Evolutionary conservation across 176 grass and related monocot genomes (phyloP).

Genomic region (Aegilops sharonensis): DNA sequence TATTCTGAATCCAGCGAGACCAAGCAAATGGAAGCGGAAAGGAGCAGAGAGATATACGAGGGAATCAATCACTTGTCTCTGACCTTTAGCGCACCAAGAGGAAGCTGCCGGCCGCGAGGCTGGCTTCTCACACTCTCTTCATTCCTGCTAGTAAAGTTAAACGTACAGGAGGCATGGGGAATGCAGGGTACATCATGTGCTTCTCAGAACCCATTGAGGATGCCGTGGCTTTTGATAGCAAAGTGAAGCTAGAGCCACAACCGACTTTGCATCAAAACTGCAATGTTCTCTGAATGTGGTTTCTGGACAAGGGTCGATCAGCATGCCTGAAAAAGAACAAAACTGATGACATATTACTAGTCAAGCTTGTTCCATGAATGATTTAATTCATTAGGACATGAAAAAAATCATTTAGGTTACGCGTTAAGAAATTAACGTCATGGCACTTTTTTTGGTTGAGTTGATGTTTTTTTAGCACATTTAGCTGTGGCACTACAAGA

Average conservation of each 20-base stretch:
- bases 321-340: neutral
- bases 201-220: neutral
- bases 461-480: neutral
- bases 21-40: constrained; percentile 34
- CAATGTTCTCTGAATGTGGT: neutral
- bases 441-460: too few relatives aligned
- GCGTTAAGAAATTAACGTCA: too few relatives aligned
- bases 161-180: neutral
- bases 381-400: neutral
- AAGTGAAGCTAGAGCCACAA: neutral
- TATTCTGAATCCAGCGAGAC: neutral
- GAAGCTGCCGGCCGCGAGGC: neutral
- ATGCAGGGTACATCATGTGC: neutral
- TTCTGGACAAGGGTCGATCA: neutral
- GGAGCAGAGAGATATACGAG: neutral
- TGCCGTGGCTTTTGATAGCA: neutral
- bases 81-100: neutral
- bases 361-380: neutral
- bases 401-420: neutral
- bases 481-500: neutral
- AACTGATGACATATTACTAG: neutral
- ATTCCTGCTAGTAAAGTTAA: neutral
- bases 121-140: neutral
- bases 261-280: neutral
- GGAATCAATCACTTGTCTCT: constrained; percentile 18